Percentiles rank a stretch among this genome's conserved stretches.
Evolutionary conservation across 106 monocot genomes (phyloP).

Genomic region (Apostasia ramifera): DNA sequence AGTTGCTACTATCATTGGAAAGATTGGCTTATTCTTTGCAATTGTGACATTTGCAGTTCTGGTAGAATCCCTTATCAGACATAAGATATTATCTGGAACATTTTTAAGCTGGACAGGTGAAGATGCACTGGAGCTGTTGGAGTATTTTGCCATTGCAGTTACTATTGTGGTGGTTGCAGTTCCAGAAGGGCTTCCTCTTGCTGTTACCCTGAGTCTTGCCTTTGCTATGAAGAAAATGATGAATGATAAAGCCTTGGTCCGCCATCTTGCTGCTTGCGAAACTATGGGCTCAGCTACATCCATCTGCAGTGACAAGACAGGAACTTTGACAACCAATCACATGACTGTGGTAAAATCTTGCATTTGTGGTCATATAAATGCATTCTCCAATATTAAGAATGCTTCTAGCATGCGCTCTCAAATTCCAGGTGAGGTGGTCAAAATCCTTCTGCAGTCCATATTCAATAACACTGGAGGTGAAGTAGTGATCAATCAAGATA

Average conservation of each 20-base stretch:
- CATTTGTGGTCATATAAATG: constrained; percentile 21
- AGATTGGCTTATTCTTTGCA: constrained; percentile 43
- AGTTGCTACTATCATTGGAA: constrained; percentile 35
- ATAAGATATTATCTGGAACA: constrained; percentile 16
- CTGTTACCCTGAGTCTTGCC: constrained; percentile 42
- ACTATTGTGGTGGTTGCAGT: constrained; percentile 48
- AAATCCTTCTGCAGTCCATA: constrained; percentile 28
- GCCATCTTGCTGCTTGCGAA: constrained; percentile 40
- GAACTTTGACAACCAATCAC: constrained; percentile 39
- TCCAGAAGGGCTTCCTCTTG: constrained; percentile 37
- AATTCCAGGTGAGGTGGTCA: constrained; percentile 16
- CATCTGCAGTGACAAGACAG: constrained; percentile 43
- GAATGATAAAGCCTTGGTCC: constrained; percentile 41
- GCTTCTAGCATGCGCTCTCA: constrained; percentile 13
- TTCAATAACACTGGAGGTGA: constrained; percentile 42
- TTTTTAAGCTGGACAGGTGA: constrained; percentile 30
- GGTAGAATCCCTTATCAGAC: constrained; percentile 17
- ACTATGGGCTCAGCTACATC: constrained; percentile 42
- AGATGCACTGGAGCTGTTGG: constrained; percentile 29
- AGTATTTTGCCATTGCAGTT: constrained; percentile 44
- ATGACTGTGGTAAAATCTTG: constrained; percentile 39
- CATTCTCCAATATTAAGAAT: constrained; percentile 1
- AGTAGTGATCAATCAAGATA: constrained; percentile 27
- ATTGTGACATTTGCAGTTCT: constrained; percentile 32
- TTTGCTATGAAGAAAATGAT: constrained; percentile 54